Evolutionary conservation across 2,329 filamentous ascomycete genomes (phyloP).

Genomic region (Didymella segeticola): DNA sequence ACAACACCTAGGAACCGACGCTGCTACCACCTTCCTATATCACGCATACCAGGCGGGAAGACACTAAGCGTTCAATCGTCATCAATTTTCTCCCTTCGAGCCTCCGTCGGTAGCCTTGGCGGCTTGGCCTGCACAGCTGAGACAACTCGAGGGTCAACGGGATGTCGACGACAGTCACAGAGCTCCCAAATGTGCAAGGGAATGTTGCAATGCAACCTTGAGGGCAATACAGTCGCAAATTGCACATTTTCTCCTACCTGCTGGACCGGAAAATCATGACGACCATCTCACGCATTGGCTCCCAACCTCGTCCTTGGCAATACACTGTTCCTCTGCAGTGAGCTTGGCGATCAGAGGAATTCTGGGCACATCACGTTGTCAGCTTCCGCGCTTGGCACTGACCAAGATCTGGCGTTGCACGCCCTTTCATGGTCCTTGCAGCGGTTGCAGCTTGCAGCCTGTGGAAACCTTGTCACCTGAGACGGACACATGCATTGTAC

Average conservation of each 20-base stretch:
- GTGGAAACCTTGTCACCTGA: neutral
- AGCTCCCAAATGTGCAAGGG: neutral
- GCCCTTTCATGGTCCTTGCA: conserved; percentile 7
- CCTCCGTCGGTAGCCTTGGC: conserved; percentile 7
- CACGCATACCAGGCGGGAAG: neutral
- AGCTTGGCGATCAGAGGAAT: conserved; percentile 29
- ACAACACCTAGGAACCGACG: neutral
- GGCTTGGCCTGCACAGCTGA: conserved; percentile 14
- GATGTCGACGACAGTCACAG: neutral
- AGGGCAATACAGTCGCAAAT: neutral
- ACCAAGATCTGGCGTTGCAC: conserved; percentile 8
- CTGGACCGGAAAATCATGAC: neutral
- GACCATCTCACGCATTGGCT: neutral
- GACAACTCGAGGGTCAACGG: conserved; percentile 7
- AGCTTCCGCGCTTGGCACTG: conserved; percentile 34
- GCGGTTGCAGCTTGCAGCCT: conserved; percentile 4
- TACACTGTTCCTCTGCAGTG: conserved; percentile 4
- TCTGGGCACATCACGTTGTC: conserved; percentile 17
- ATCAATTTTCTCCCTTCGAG: conserved; percentile 13
- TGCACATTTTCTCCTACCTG: neutral
- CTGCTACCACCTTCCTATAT: conserved; percentile 1
- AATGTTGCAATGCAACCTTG: neutral
- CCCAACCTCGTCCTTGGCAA: conserved; percentile 20
- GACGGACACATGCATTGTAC: neutral
- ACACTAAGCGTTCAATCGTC: neutral